These are phyloP conservation scores for Cutaneotrichosporon cutaneum DNA, from an alignment of 1,284 basidiomycete species.

Conservation along the genomic window DNA sequence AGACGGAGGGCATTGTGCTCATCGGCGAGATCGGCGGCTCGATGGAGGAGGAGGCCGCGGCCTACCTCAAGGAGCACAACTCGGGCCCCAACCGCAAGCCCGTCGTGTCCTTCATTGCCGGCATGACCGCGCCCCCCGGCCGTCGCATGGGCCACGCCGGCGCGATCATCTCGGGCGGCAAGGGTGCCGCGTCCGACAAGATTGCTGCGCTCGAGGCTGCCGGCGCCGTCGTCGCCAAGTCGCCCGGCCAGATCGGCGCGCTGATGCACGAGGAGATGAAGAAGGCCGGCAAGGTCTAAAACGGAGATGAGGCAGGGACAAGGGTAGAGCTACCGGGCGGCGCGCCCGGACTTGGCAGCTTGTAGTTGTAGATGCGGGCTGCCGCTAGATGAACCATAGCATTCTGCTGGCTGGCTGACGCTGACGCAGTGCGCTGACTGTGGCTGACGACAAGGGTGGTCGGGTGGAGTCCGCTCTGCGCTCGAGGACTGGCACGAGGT, in stretches of 20 bases:
- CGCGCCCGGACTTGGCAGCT: neutral
- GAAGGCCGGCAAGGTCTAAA: slow-evolving; percentile 72
- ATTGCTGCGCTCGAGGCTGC: slow-evolving; percentile 90
- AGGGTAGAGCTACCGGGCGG: neutral
- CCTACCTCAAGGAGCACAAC: slow-evolving; percentile 91
- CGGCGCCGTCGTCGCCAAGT: slow-evolving; percentile 90
- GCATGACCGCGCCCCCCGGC: slow-evolving; percentile 94
- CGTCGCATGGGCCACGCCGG: slow-evolving; percentile 98
- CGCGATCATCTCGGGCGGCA: slow-evolving; percentile 96
- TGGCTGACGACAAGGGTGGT: neutral
- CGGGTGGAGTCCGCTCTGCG: too few species aligned
- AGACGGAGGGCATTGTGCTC: slow-evolving; percentile 92
- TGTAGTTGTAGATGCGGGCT: slow-evolving; percentile 4
- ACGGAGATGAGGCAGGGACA: neutral
- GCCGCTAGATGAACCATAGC: slow-evolving; percentile 13
- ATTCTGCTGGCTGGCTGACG: slow-evolving; percentile 1
- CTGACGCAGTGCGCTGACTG: neutral
- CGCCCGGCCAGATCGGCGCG: slow-evolving; percentile 88
- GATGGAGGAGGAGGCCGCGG: slow-evolving; percentile 99
- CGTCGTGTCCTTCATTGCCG: slow-evolving; percentile 97
- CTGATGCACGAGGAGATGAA: slow-evolving; percentile 88
- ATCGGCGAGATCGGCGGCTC: slow-evolving; percentile 99
- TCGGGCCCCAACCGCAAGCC: slow-evolving; percentile 87
- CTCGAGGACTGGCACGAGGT: too few species aligned
- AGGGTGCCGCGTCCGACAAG: slow-evolving; percentile 95